These are phyloP conservation scores for Solanum sejunctum DNA, from an alignment of 257 asterid species.

Conservation along the genomic window DNA sequence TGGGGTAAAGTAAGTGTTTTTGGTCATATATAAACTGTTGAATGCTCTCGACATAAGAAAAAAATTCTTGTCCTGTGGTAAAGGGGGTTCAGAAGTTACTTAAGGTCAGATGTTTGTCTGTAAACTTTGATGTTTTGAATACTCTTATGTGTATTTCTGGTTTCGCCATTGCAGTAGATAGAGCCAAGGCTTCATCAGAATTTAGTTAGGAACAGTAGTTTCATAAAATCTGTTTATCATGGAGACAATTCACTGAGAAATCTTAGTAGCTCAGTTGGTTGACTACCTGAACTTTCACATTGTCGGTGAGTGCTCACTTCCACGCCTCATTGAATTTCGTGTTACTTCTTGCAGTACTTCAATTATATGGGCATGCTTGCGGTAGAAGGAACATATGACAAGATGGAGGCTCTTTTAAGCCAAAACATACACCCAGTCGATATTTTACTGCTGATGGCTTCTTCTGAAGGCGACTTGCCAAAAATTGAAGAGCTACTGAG, in stretches of 20 bases:
- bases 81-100: too few relatives aligned
- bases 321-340: neutral
- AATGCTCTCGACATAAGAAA: too few relatives aligned
- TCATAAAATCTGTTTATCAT: neutral
- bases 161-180: neutral
- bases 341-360: slow-evolving; percentile 46
- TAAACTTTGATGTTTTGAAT: neutral
- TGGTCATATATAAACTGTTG: too few relatives aligned
- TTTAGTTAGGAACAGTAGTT: neutral
- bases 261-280: too few relatives aligned
- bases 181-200: neutral
- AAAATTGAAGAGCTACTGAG: slow-evolving; percentile 75
- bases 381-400: slow-evolving; percentile 89
- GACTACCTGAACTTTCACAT: neutral
- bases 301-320: neutral
- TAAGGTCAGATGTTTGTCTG: too few relatives aligned
- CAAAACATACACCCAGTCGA: slow-evolving; percentile 90
- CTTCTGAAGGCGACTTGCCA: slow-evolving; percentile 76
- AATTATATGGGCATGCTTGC: slow-evolving; percentile 99
- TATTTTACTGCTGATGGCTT: slow-evolving; percentile 71
- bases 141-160: neutral
- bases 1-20: too few relatives aligned
- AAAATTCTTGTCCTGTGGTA: too few relatives aligned
- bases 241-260: neutral
- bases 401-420: slow-evolving; percentile 77